Conservation (phyloP, 208 protist genomes). For the Strigomonas galati region DNA sequence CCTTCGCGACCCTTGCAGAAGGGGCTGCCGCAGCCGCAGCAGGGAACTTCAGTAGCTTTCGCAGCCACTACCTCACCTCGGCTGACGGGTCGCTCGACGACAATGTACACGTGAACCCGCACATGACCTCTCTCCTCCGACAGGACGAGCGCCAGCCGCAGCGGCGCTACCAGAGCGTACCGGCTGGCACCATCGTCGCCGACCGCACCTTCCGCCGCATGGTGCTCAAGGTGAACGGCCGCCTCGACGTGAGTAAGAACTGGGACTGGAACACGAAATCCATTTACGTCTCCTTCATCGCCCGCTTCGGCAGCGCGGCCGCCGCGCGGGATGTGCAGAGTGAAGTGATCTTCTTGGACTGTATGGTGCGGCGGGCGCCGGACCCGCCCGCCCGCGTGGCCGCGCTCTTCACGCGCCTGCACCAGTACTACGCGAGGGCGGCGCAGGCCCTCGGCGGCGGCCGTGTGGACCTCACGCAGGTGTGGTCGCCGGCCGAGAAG, state of each 20-base stretch:
- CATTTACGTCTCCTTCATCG: slow-evolving; percentile 58
- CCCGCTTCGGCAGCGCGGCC: slow-evolving; percentile 37
- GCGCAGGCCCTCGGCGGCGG: no score
- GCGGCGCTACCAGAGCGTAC: no score
- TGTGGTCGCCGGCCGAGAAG: no score
- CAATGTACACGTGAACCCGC: slow-evolving; percentile 1
- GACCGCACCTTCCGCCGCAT: no score
- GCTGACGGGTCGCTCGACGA: neutral
- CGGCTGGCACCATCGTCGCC: no score
- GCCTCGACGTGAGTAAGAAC: slow-evolving; percentile 36
- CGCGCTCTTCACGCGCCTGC: slow-evolving; percentile 13
- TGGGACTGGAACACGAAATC: slow-evolving; percentile 87
- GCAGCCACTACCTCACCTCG: no score
- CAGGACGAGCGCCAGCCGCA: no score
- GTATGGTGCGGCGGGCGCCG: slow-evolving; percentile 31
- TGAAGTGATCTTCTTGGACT: slow-evolving; percentile 57
- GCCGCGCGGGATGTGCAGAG: slow-evolving; percentile 19
- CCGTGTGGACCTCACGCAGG: no score
- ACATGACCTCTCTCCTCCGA: no score
- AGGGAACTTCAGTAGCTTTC: no score
- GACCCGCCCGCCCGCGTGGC: slow-evolving; percentile 15
- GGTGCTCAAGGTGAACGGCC: neutral
- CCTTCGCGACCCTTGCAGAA: slow-evolving; percentile 1
- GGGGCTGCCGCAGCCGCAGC: no score
- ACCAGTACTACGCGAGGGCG: neutral